Evolutionary conservation across 257 asterid species (phyloP), one percentile per base, ranked within the genome.

Genomic region (Solanum raphanifolium): DNA sequence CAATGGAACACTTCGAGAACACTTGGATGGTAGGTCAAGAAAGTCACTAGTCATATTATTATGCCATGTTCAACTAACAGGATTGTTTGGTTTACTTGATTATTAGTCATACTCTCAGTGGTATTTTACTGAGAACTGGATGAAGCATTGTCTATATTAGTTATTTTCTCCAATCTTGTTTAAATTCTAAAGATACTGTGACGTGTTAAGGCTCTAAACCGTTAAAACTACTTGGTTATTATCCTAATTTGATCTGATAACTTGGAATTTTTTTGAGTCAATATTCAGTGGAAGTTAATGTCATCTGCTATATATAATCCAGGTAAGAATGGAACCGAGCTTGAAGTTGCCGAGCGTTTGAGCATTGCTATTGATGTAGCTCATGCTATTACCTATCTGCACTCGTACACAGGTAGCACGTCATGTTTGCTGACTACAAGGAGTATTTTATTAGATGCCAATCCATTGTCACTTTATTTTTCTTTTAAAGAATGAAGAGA

Each of bases 301-400:
- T 32, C 78, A 71, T 71, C 41, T 71, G 41, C 41, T 71, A 71
- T 9, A 29, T 68, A 32, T 71, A 32, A 62, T 87, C 90, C 94
- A 93, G 98, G 98, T 76, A 89, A 85, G 16, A 89, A 71, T 5
- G 92, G 94, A 87, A 83, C 68, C 10, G 91, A 73, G 79, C 90
- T 95, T 83, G 94, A 93, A 91, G 88, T 84, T 31, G 90, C 93
- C 66, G 93, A 90, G 86, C 96, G 98, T 68, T 87, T 95, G 89
- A 95, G 93, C 65, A 90, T 95, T 91, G 96, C 93, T 21, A 91
- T 92, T 76, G 98, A 94, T 90, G 87, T 95, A 21, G 98, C 98
- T 87, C 98, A 95, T 90, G 97, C 94, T 58, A 84, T 93, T 83
- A 92, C 98, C 75, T 95, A 95, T 89, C 95, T 95, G 41, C 98